A percentile compares a stretch with the other conserved stretches of the same genome.
These are phyloP conservation scores for Gracilaria gracilis DNA, from an alignment of 23 red algal species.

Conservation along the genomic window DNA sequence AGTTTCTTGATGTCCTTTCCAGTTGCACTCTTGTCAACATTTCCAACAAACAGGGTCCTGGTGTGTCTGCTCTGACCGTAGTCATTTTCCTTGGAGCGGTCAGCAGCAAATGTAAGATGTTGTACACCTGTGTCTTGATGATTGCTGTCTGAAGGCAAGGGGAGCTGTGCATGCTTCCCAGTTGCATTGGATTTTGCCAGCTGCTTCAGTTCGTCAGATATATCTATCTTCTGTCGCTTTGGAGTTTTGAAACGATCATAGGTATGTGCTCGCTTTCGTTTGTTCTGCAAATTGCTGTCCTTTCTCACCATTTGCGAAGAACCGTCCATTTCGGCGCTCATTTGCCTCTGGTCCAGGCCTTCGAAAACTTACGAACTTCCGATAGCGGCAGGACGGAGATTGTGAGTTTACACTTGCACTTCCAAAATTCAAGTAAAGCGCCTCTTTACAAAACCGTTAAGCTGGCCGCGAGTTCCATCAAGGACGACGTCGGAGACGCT, in stretches of 20 bases:
- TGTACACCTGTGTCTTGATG: not conserved
- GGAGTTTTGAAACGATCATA: conserved; percentile 18
- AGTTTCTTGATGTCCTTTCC: conserved; percentile 76
- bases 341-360: not conserved
- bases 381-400: not conserved
- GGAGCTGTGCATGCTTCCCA: not conserved
- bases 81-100: conserved; percentile 36
- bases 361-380: not conserved
- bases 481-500: too few relatives aligned
- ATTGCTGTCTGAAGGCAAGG: not conserved
- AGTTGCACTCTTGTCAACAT: conserved; percentile 62
- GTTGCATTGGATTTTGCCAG: not conserved
- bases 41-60: conserved; percentile 91
- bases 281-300: not conserved
- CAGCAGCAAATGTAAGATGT: not conserved
- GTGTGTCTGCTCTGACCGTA: conserved; percentile 21
- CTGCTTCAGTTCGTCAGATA: not conserved
- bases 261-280: not conserved
- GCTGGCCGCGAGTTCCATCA: too few relatives aligned
- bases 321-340: not conserved
- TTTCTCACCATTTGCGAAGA: not conserved
- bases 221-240: conserved; percentile 3
- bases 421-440: not conserved
- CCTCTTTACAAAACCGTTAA: too few relatives aligned
- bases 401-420: not conserved